Evolutionary conservation across 2,329 filamentous ascomycete genomes (phyloP), one percentile per base, ranked within the genome.

Genomic region (Aspergillus jensenii): DNA sequence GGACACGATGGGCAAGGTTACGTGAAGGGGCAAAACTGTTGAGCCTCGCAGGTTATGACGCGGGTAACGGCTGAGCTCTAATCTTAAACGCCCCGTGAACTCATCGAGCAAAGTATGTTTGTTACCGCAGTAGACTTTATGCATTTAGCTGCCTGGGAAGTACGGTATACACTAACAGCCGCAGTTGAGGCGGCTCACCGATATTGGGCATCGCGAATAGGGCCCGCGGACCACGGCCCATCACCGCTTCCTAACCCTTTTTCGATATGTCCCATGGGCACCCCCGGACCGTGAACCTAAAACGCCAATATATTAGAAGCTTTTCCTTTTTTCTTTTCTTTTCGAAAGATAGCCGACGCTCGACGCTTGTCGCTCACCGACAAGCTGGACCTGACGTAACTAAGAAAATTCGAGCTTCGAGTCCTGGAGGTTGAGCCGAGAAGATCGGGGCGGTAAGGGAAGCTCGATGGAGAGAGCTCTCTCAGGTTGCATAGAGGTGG

Each of bases 201-300:
- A 56, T 44, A 33, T 27, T 37, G 9, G 23, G 33, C 37, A 25
- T 41, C 19, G 41, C 23, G 23, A 14, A 19, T 27, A 25, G 23
- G 23, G 23, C 23, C 23, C 23, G 23, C 23, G 7, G 27, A 31
- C 9, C 27, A 31, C 49, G 35, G 25, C 27, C 25, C 35, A 46
- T 37, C 46, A 47, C 48, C 55, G 55, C 44, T 48, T 27, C 40
- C 45, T 47, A 21, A 33, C 56, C 56, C 56, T 55, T 51, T 35
- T 55, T 35, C 19, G 56, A 58, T 41, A 58, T 45, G 48, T 58
- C 56, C 23, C 17, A 58, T 46, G 35, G 51, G 15, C 17, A 19
- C 27, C 23, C 46, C 46, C 27, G 37, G 45, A 27, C 39, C 40
- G 15, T 7, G 39, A 45, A 55, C 37, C 27, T 43, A 49, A 53